These are phyloP conservation scores for Prillingera fragicola DNA, from an alignment of 1,284 basidiomycete genomes.

Conservation along the genomic window DNA sequence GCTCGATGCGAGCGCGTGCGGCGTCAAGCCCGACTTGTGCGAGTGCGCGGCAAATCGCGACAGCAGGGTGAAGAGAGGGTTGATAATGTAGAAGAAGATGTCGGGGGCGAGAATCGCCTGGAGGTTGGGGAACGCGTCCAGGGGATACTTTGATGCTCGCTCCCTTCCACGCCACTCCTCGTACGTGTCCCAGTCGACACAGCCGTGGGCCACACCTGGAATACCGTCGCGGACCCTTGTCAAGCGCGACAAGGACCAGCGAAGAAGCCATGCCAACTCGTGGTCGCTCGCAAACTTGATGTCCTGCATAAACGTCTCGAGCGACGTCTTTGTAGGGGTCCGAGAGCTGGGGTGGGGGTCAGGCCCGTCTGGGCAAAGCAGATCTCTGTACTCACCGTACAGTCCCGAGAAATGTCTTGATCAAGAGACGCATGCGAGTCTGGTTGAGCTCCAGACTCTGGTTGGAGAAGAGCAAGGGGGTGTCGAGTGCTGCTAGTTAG, in stretches of 20 bases:
- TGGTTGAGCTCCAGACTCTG: conserved; percentile 75
- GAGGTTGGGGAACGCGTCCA: conserved; percentile 62
- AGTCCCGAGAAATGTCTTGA: conserved; percentile 62
- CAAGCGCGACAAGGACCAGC: conserved; percentile 76
- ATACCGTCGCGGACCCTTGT: conserved; percentile 51
- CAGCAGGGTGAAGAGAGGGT: conserved; percentile 66
- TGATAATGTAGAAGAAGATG: conserved; percentile 57
- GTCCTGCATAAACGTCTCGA: conserved; percentile 63
- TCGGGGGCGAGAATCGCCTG: conserved; percentile 46
- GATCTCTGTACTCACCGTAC: conserved; percentile 25
- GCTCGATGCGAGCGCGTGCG: conserved; percentile 75
- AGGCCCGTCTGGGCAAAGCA: conserved; percentile 1
- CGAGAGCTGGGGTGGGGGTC: conserved; percentile 48
- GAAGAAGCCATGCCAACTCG: conserved; percentile 75
- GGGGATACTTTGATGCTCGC: conserved; percentile 61
- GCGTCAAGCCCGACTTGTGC: conserved; percentile 71
- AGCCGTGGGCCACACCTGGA: conserved; percentile 61
- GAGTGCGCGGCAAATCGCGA: conserved; percentile 74
- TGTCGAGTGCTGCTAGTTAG: conserved; percentile 62
- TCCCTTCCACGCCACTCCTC: conserved; percentile 69
- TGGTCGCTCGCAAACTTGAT: conserved; percentile 72
- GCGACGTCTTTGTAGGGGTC: conserved; percentile 16
- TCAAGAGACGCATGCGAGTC: conserved; percentile 63
- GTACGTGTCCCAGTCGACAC: conserved; percentile 70
- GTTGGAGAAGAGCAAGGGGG: conserved; percentile 81